Conservation (phyloP, 73 alveolate species). For the Symbiodinium pilosum region DNA sequence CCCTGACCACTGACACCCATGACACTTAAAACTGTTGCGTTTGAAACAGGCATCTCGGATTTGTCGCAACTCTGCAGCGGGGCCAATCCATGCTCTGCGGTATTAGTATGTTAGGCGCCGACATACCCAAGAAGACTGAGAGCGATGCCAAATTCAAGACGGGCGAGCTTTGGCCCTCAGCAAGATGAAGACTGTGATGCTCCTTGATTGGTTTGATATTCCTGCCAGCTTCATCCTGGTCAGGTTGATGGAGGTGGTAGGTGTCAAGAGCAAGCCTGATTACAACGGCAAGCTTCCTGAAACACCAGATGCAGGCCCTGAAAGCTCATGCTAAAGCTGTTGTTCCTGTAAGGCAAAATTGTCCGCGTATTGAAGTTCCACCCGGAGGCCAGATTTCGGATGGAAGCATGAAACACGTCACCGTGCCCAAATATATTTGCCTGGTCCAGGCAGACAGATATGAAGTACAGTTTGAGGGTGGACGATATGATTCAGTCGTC, state of each 20-base stretch:
- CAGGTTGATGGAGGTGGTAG: slow-evolving; percentile 88
- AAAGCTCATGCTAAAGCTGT: neutral
- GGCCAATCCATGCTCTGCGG: too few species aligned
- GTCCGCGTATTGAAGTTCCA: slow-evolving; percentile 75
- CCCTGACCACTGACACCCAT: too few species aligned
- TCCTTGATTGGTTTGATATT: neutral
- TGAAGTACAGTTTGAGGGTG: slow-evolving; percentile 87
- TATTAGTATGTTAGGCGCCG: slow-evolving; percentile 58
- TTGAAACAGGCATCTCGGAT: too few species aligned
- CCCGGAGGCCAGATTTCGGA: slow-evolving; percentile 20
- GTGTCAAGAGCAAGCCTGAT: slow-evolving; percentile 90
- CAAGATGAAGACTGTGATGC: neutral
- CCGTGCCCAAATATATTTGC: neutral
- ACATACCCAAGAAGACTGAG: slow-evolving; percentile 61
- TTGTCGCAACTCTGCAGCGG: too few species aligned
- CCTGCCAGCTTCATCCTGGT: neutral
- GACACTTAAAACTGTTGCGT: too few species aligned
- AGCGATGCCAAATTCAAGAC: slow-evolving; percentile 60
- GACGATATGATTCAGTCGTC: slow-evolving; percentile 56
- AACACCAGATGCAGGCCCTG: neutral
- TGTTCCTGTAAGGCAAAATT: slow-evolving; percentile 18
- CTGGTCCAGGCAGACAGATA: slow-evolving; percentile 17
- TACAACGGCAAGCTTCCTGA: slow-evolving; percentile 36
- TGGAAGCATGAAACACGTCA: neutral
- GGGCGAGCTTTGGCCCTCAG: slow-evolving; percentile 37